Conservation (phyloP, 2,329 filamentous ascomycete genomes). For the Ceratocystis papillata region DNA sequence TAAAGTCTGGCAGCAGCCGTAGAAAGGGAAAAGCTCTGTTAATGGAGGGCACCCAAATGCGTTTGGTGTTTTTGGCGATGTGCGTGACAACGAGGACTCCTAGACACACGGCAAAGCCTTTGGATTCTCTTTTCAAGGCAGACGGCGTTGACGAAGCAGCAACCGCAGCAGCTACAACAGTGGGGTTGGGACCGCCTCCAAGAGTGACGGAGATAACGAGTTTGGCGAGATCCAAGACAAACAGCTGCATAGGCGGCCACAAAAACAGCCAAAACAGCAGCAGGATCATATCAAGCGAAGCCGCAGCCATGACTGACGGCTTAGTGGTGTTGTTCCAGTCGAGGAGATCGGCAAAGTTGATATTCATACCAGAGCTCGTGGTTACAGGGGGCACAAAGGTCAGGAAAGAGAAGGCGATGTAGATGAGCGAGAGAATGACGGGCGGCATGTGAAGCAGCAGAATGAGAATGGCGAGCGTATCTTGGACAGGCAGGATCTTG, state of each 20-base stretch:
- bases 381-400: constrained; percentile 82
- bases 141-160: constrained; percentile 31
- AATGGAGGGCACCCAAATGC: constrained; percentile 21
- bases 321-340: constrained; percentile 76
- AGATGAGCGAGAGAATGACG: constrained; percentile 75
- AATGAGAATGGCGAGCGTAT: constrained; percentile 93
- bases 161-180: constrained; percentile 32
- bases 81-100: constrained; percentile 17
- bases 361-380: constrained; percentile 63
- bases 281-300: constrained; percentile 73
- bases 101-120: constrained; percentile 31
- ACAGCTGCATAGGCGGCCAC: constrained; percentile 76
- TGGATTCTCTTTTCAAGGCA: constrained; percentile 47
- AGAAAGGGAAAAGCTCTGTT: constrained; percentile 12
- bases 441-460: constrained; percentile 87
- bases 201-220: constrained; percentile 86
- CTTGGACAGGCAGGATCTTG: constrained; percentile 77
- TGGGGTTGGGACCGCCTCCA: constrained; percentile 44
- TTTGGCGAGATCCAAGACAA: constrained; percentile 81
- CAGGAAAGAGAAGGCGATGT: constrained; percentile 82
- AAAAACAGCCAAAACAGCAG: constrained; percentile 78
- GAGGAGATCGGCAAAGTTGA: constrained; percentile 83
- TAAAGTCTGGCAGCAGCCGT: constrained; percentile 20
- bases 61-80: constrained; percentile 17
- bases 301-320: constrained; percentile 72